Evolutionary conservation across 2,329 filamentous ascomycete genomes (phyloP).

Genomic region (Aspergillus calidoustus): DNA sequence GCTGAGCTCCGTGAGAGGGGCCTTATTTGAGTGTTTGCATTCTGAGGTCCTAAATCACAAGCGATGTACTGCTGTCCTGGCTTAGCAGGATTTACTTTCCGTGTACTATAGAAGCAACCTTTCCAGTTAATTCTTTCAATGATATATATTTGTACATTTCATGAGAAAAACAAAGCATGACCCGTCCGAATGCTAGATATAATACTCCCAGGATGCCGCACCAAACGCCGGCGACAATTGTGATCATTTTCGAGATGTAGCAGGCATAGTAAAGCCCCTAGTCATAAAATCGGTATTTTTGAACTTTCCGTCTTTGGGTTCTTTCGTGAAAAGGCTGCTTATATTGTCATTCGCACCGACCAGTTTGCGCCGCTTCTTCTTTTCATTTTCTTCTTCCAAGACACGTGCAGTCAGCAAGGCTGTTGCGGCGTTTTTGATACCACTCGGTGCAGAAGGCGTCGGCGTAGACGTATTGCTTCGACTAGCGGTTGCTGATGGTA

Average conservation of each 20-base stretch:
- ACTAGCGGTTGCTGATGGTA: constrained; percentile 23
- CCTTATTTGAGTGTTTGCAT: constrained; percentile 54
- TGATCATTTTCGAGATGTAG: constrained; percentile 44
- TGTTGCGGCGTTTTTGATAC: constrained; percentile 87
- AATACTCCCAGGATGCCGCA: neutral
- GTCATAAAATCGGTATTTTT: constrained; percentile 63
- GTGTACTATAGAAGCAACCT: constrained; percentile 30
- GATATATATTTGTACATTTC: constrained; percentile 16
- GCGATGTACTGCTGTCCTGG: constrained; percentile 17
- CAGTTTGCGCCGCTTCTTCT: constrained; percentile 77
- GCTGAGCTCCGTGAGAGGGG: constrained; percentile 67
- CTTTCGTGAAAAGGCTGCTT: constrained; percentile 58
- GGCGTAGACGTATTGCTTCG: constrained; percentile 39
- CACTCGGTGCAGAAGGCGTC: constrained; percentile 46
- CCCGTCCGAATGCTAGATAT: neutral
- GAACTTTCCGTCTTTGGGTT: constrained; percentile 43
- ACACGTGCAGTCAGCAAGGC: constrained; percentile 86
- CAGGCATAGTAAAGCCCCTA: constrained; percentile 59
- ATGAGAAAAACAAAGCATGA: neutral
- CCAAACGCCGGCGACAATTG: constrained; percentile 13
- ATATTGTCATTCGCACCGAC: constrained; percentile 63
- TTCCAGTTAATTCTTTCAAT: constrained; percentile 9
- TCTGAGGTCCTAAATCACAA: neutral
- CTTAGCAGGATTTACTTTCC: constrained; percentile 26
- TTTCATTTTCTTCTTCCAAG: constrained; percentile 80